Base-by-base conservation (phyloP, 148 eudicot species). In the Rhododendron williamsianum region DNA sequence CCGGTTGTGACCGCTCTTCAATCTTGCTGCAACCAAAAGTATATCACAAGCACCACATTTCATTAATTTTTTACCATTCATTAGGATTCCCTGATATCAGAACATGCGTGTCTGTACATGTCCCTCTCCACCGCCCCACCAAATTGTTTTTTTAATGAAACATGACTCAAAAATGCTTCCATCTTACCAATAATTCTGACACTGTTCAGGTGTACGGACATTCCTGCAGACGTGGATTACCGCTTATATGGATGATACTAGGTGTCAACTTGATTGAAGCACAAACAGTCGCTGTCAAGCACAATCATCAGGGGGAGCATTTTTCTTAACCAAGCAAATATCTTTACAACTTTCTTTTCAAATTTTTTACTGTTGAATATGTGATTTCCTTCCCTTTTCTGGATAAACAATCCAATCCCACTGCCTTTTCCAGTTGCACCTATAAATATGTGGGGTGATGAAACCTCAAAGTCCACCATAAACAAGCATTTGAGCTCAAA, bases 311-410 rank as follows among this genome's bases (percentile, higher is more conserved):
- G 80, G 38, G 76, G 38, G 36, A 63, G 19, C 76, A 86, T 65
- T 82, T 87, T 82, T 86, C 89, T 85, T 91, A 89, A 88, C 91
- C 90, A 89, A 76, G n/a, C 86, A 83, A 78, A 48, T 30, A 71
- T 71, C 38, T 30, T 30, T 4, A 30, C 0, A 30, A 71, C 30
- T 82, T 84, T 18, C 36, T 82, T 33, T 46, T 82, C 54, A 36
- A 3, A n/a, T 54, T 33, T 33, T 58, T 89, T 23, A 6, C 65
- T 58, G 23, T 30, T 71, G 72, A 67, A 67, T 67, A 25, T 25
- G 76, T 10, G 25, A 3, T 45, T 43, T 30, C 38, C 38, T 30
- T 21, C 54, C 41, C 77, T 83, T 60, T 74, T 45, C 38, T 30
- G 81, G 46, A 81, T 86, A 69, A 73, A 83, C 78, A 80, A 87